These are phyloP conservation scores for Cerrena zonata DNA, from an alignment of 1,284 basidiomycete genomes.

Conservation along the genomic window DNA sequence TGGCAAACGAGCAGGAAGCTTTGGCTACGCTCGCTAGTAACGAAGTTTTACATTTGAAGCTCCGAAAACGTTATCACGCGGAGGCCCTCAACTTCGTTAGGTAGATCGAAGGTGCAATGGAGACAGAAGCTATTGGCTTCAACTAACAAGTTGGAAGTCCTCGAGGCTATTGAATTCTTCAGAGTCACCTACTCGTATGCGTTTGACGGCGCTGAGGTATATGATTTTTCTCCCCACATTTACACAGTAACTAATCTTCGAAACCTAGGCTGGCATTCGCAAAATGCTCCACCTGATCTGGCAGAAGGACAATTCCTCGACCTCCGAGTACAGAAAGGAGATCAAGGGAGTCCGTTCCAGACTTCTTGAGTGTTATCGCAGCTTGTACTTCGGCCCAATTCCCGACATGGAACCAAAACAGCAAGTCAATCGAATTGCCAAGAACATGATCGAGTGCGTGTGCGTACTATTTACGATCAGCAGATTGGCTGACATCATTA, in stretches of 20 bases:
- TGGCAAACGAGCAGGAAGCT: constrained; percentile 63
- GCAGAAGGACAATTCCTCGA: constrained; percentile 88
- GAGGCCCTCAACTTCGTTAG: constrained; percentile 87
- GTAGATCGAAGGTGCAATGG: constrained; percentile 75
- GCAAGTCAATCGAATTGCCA: constrained; percentile 90
- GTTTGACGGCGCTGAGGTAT: constrained; percentile 70
- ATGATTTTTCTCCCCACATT: constrained; percentile 16
- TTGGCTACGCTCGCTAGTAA: constrained; percentile 60
- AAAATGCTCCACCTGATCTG: constrained; percentile 98
- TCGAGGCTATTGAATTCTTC: constrained; percentile 96
- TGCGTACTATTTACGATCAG: too few relatives aligned
- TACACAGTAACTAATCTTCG: too few relatives aligned
- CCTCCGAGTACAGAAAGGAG: constrained; percentile 81
- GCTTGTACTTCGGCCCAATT: constrained; percentile 83
- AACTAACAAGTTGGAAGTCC: constrained; percentile 87
- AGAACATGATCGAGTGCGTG: constrained; percentile 92
- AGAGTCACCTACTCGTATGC: constrained; percentile 79
- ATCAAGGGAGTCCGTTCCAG: constrained; percentile 84
- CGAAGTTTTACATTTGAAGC: constrained; percentile 65
- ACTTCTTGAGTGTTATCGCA: constrained; percentile 86
- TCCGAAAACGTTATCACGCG: constrained; percentile 82
- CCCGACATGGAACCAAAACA: constrained; percentile 70
- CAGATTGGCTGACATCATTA: too few relatives aligned
- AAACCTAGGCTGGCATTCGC: constrained; percentile 77
- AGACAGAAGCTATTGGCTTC: constrained; percentile 79